Conservation (phyloP, 148 eudicot genomes). For the Chenopodium suecicum region DNA sequence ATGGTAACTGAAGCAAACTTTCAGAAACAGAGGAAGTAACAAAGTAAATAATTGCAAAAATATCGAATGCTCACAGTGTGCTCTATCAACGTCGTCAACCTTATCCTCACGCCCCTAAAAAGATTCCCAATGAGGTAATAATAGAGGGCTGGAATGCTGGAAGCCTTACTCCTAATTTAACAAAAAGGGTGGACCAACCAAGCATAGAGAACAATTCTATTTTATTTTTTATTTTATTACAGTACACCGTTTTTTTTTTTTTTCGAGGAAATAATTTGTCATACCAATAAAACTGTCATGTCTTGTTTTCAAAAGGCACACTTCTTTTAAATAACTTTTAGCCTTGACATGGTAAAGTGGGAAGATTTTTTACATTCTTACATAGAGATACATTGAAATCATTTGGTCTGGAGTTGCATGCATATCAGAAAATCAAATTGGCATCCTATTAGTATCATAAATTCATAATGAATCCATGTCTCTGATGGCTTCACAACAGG, state of each 20-base stretch:
- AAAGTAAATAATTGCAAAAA: background rate
- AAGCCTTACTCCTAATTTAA: background rate
- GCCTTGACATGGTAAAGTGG: background rate
- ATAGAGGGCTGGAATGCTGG: background rate
- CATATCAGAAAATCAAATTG: background rate
- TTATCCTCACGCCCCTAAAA: no score
- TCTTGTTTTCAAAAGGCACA: background rate
- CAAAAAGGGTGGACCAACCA: background rate
- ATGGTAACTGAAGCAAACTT: no score
- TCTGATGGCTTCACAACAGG: background rate
- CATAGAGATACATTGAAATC: background rate
- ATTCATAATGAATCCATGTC: background rate
- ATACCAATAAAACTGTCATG: background rate
- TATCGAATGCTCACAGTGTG: background rate
- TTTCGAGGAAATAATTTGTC: background rate
- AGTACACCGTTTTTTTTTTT: no score
- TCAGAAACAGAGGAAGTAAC: no score
- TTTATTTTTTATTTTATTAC: no score
- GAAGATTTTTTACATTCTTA: background rate
- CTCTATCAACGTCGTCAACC: background rate
- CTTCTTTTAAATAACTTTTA: background rate
- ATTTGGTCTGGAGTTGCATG: background rate
- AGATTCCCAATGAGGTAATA: background rate
- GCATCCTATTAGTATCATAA: background rate
- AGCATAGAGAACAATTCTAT: background rate